Evolutionary conservation across 352 stramenopile genomes (phyloP).

Genomic region (Globisporangium takayamanum): DNA sequence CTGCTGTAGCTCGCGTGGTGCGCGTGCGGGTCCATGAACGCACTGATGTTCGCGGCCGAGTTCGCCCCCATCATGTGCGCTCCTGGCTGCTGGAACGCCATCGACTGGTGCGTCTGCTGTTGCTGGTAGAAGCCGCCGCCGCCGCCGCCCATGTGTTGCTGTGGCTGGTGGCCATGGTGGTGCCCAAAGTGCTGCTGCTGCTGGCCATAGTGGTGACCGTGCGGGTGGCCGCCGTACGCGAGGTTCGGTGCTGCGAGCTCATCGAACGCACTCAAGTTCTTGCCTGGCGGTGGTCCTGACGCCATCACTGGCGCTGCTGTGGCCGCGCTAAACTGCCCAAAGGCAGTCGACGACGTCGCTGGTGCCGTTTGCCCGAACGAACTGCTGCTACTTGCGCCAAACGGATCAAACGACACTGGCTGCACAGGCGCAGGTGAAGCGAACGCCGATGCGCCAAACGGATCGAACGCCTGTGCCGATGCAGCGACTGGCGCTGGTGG

Average conservation of each 20-base stretch:
- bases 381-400: constrained; percentile 2
- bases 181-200: constrained; percentile 14
- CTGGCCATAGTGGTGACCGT: constrained; percentile 19
- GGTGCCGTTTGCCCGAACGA: not conserved
- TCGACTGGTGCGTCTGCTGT: constrained; percentile 16
- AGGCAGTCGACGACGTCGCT: not conserved
- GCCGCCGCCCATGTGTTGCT: constrained; percentile 16
- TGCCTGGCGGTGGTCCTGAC: constrained; percentile 15
- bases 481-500: constrained; percentile 14
- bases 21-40: constrained; percentile 30
- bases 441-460: constrained; percentile 29
- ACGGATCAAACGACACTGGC: constrained; percentile 24
- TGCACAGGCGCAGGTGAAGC: constrained; percentile 11
- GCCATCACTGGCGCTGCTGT: constrained; percentile 2
- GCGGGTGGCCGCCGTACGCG: constrained; percentile 10
- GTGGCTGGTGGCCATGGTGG: constrained; percentile 17
- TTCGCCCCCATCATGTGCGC: constrained; percentile 9
- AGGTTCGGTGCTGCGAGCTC: constrained; percentile 27
- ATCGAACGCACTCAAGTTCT: constrained; percentile 66
- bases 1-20: constrained; percentile 7
- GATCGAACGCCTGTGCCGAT: constrained; percentile 20
- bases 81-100: constrained; percentile 19
- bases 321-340: constrained; percentile 10
- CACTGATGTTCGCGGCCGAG: constrained; percentile 35
- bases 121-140: constrained; percentile 13